Percentiles rank a stretch among this genome's conserved stretches.
Evolutionary conservation across 2,329 filamentous ascomycete genomes (phyloP).

Genomic region (Penicillium concentricum): DNA sequence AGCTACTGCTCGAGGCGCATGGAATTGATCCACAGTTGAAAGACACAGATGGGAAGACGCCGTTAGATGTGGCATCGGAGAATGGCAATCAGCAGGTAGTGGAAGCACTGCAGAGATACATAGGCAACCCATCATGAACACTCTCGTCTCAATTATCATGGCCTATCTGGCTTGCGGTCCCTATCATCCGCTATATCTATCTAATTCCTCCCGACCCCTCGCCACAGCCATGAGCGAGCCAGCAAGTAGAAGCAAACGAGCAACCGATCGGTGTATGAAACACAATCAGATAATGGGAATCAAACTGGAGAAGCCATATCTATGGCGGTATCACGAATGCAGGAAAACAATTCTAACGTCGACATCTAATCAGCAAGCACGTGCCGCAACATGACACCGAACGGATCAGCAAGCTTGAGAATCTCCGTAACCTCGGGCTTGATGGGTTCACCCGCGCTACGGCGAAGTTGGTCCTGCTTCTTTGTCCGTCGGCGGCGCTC

Average conservation of each 20-base stretch:
- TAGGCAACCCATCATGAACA: neutral
- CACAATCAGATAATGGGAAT: neutral
- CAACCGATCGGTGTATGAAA: neutral
- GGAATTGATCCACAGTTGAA: slow-evolving; percentile 11
- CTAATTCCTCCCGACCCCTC: neutral
- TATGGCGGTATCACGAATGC: slow-evolving; percentile 5
- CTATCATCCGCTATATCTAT: neutral
- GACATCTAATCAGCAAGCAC: slow-evolving; percentile 68
- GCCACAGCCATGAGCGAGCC: neutral
- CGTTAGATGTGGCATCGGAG: slow-evolving; percentile 1
- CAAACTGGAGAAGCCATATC: neutral
- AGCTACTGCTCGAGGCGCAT: slow-evolving; percentile 11
- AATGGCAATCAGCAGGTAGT: neutral
- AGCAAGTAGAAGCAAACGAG: neutral
- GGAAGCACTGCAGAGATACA: neutral
- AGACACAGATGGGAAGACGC: neutral
- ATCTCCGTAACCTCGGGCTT: slow-evolving; percentile 81
- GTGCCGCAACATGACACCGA: slow-evolving; percentile 75
- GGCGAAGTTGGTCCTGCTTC: slow-evolving; percentile 74
- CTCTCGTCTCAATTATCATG: neutral
- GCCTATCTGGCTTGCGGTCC: neutral
- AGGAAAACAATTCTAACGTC: neutral
- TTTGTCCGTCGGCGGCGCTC: slow-evolving; percentile 76
- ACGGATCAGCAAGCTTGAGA: slow-evolving; percentile 74
- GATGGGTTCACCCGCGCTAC: slow-evolving; percentile 76